phyloP scores from a whole-genome alignment of 495 filamentous ascomycete genomes.

The Cercophora scortea region DNA sequence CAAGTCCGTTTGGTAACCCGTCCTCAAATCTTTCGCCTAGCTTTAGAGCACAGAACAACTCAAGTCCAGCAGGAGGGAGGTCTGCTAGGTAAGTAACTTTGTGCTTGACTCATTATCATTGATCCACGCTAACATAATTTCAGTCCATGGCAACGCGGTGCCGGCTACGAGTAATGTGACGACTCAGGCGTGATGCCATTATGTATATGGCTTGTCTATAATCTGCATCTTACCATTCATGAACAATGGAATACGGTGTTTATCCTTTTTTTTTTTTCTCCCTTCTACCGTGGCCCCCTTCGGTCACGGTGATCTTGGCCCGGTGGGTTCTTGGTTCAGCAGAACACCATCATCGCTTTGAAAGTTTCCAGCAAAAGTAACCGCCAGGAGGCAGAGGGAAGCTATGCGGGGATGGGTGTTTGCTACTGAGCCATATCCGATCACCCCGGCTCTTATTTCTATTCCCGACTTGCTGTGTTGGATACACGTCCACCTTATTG shows the following conservation, averaged over 20 bases:
- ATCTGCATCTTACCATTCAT: conserved; percentile 5
- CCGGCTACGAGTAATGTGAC: conserved; percentile 38
- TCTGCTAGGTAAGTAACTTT: conserved; percentile 36
- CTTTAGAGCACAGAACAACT: conserved; percentile 24
- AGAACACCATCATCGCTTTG: neutral
- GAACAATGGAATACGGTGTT: conserved; percentile 6
- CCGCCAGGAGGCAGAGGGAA: neutral
- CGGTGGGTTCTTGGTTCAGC: neutral
- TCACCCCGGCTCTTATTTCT: neutral
- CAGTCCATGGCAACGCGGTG: conserved; percentile 50
- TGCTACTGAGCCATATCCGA: neutral
- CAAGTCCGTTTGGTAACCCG: conserved; percentile 6
- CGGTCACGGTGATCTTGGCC: neutral
- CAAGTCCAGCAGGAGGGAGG: conserved; percentile 31
- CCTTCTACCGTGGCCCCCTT: neutral
- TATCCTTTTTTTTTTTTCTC: conserved; percentile 1
- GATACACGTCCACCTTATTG: conserved; percentile 1
- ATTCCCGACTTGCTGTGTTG: neutral
- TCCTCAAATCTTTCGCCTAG: conserved; percentile 3
- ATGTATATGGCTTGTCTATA: conserved; percentile 2
- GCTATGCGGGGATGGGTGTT: neutral
- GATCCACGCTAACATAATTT: conserved; percentile 13
- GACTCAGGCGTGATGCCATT: neutral
- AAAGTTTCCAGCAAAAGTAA: too few relatives aligned
- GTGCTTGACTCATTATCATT: neutral